Evolutionary conservation across 371 early-diverging fungal genomes (phyloP).

Genomic region (Mucor saturninus): DNA sequence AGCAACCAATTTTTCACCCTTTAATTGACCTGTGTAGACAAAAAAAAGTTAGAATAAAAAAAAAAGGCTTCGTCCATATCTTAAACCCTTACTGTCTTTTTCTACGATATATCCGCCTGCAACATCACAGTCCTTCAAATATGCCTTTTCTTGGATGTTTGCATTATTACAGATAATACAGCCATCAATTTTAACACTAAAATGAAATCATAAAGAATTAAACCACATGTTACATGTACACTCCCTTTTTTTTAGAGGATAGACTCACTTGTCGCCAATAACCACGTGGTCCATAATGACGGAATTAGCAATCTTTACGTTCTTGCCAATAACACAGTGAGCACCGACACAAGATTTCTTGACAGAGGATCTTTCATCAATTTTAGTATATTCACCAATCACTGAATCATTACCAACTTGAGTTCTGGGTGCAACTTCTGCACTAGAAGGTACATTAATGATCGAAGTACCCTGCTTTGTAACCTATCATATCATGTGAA

Average conservation of each 20-base stretch:
- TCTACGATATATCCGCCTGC: slow-evolving; percentile 74
- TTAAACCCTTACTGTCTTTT: slow-evolving; percentile 62
- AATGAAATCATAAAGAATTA: slow-evolving; percentile 11
- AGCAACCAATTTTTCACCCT: slow-evolving; percentile 53
- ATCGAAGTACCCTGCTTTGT: slow-evolving; percentile 62
- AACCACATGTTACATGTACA: background rate
- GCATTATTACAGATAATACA: slow-evolving; percentile 87
- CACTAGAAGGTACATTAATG: slow-evolving; percentile 63
- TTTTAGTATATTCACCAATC: slow-evolving; percentile 86
- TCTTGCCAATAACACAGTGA: slow-evolving; percentile 92
- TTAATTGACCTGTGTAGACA: slow-evolving; percentile 40
- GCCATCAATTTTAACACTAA: slow-evolving; percentile 88
- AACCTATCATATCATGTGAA: slow-evolving; percentile 35
- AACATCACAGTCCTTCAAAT: slow-evolving; percentile 93
- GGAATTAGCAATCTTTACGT: slow-evolving; percentile 92
- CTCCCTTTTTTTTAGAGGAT: background rate
- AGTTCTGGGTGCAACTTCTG: slow-evolving; percentile 68
- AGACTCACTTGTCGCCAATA: slow-evolving; percentile 80
- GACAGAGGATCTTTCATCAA: slow-evolving; percentile 89
- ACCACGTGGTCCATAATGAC: slow-evolving; percentile 95
- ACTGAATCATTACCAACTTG: slow-evolving; percentile 92
- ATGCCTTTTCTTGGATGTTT: slow-evolving; percentile 75
- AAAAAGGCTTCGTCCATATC: background rate
- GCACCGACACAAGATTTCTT: slow-evolving; percentile 93
- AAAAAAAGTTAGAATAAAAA: too few species aligned